Conservation (phyloP, 2,329 filamentous ascomycete species). For the Cladophialophora chaetospira region DNA sequence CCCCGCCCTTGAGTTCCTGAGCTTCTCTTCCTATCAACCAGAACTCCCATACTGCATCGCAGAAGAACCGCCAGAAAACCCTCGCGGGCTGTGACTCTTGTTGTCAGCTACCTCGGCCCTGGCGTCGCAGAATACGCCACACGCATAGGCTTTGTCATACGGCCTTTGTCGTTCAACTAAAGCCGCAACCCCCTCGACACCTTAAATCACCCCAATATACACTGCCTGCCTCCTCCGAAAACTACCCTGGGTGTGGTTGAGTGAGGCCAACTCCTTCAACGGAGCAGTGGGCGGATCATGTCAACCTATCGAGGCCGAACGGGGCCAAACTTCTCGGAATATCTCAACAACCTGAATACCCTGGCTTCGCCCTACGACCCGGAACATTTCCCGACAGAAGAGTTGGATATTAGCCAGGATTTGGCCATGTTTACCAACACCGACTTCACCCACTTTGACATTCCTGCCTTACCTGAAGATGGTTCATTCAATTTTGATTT, state of each 20-base stretch:
- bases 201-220: neutral
- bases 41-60: neutral
- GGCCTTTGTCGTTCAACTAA: conserved; percentile 6
- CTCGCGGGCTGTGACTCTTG: neutral
- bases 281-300: conserved; percentile 51
- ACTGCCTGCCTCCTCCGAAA: neutral
- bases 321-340: conserved; percentile 83
- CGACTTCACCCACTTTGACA: conserved; percentile 77
- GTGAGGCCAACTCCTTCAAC: neutral
- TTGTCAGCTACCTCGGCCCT: neutral
- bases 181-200: neutral
- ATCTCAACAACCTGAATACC: conserved; percentile 81
- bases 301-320: conserved; percentile 74
- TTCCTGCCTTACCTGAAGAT: conserved; percentile 35
- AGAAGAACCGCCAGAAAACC: too few relatives aligned
- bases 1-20: neutral
- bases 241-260: neutral
- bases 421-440: conserved; percentile 80
- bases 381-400: conserved; percentile 58
- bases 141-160: conserved; percentile 13
- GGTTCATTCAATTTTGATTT: conserved; percentile 32
- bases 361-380: conserved; percentile 66
- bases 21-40: neutral
- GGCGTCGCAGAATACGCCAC: neutral
- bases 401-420: conserved; percentile 68